Evolutionary conservation across 2,329 filamentous ascomycete species (phyloP), one percentile per base, ranked within the genome.

Genomic region (Paramyrothecium sp.): DNA sequence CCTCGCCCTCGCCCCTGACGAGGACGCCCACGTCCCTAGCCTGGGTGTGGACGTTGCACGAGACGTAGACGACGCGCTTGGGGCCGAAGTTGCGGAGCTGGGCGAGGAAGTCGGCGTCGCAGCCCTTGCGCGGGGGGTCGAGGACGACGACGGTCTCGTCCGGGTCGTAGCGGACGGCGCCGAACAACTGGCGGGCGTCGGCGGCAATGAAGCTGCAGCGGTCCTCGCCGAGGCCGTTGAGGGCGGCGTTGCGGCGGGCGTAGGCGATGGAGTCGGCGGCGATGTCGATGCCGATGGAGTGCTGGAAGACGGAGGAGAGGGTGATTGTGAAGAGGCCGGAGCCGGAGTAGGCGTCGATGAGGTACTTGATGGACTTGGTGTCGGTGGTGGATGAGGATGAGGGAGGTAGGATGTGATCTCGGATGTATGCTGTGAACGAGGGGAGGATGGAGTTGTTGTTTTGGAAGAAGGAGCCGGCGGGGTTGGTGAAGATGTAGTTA

Each of bases 391-490:
- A 44, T 12, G 38, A 44, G n/a, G 38, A 7, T 34, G 67, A 56
- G 3, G 81, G 75, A 0, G 87, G 88, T 2, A 93, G 80, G 67
- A 94, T 90, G 73, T 89, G 85, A 41, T 89, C 81, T 61, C 92
- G 90, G 71, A 98, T 91, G 78, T 96, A 97, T 63, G 86, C 82
- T 16, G 92, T 96, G 75, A 98, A 96, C 17, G 80, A 77, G 30
- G 91, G 87, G 22, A 99, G 88, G 75, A 99, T 98, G 56, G 92
- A 96, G 80, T 98, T 98, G 83, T 99, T 99, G 82, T 99, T 99
- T 71, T 99, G 95, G 84, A 99, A 99, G 79, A 99, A 99, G 54
- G 91, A 87, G 58, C 93, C 93, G 12, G 95, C 95, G 3, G 90
- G 91, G 77, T 96, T 98, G 71, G 88, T 88, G 77, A 99, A 97